phyloP scores from a whole-genome alignment of 805 yeast species.

The Yueomyces sp. region DNA sequence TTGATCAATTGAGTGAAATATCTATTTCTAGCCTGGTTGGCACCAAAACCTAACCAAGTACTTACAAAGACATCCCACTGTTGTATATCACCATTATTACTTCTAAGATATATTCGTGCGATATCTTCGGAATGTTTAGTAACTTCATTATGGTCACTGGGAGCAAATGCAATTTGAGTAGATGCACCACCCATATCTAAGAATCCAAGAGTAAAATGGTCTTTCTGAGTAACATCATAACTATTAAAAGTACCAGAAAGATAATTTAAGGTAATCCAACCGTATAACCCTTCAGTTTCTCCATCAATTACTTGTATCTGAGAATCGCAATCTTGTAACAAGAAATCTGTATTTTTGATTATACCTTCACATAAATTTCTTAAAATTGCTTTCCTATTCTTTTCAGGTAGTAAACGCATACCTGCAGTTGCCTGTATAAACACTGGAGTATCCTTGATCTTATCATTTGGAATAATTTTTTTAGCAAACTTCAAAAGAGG shows the following conservation, averaged over 20 bases:
- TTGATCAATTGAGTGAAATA: conserved; percentile 46
- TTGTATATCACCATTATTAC: conserved; percentile 55
- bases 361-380: conserved; percentile 47
- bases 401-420: conserved; percentile 61
- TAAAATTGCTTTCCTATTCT: conserved; percentile 41
- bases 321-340: conserved; percentile 40
- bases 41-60: conserved; percentile 97
- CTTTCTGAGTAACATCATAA: conserved; percentile 24
- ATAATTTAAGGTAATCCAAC: conserved; percentile 90
- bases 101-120: conserved; percentile 49
- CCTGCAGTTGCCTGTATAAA: conserved; percentile 96
- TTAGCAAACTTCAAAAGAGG: conserved; percentile 58
- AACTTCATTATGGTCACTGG: conserved; percentile 47
- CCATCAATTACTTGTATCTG: conserved; percentile 87
- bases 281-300: conserved; percentile 86
- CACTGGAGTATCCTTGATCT: conserved; percentile 61
- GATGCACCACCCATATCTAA: conserved; percentile 99
- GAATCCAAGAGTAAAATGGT: conserved; percentile 66
- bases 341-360: conserved; percentile 41
- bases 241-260: conserved; percentile 51
- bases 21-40: conserved; percentile 79
- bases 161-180: conserved; percentile 89
- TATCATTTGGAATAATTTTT: conserved; percentile 48
- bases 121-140: conserved; percentile 61
- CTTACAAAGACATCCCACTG: conserved; percentile 83